phyloP scores from a whole-genome alignment of 208 protist species.

The Leishmania guyanensis region DNA sequence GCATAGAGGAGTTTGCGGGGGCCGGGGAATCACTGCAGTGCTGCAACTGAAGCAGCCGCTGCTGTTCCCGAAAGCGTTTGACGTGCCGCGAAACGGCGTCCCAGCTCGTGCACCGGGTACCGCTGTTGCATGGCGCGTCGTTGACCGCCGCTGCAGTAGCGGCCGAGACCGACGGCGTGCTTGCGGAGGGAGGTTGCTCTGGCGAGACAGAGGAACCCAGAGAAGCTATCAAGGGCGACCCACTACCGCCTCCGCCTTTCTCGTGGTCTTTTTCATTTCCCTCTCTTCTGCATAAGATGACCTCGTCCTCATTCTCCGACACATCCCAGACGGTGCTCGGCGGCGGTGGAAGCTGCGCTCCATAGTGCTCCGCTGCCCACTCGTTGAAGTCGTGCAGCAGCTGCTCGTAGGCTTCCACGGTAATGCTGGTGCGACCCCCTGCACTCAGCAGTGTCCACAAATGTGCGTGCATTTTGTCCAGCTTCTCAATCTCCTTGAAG shows the following conservation, averaged over 20 bases:
- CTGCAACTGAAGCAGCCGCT: neutral
- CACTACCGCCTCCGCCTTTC: neutral
- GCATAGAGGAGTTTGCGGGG: neutral
- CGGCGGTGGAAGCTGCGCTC: constrained; percentile 17
- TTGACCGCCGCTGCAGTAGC: neutral
- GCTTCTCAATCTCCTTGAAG: constrained; percentile 76
- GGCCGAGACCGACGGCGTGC: neutral
- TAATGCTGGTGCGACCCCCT: constrained; percentile 49
- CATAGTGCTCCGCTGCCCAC: constrained; percentile 27
- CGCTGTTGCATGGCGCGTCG: neutral
- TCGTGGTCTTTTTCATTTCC: neutral
- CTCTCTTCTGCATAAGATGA: neutral
- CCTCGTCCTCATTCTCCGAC: constrained; percentile 16
- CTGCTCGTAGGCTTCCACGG: constrained; percentile 59
- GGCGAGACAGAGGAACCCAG: neutral
- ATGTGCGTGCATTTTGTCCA: constrained; percentile 76
- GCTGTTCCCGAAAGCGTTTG: constrained; percentile 17
- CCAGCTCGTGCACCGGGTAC: constrained; percentile 13
- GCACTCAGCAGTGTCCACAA: constrained; percentile 70
- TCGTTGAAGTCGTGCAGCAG: constrained; percentile 55
- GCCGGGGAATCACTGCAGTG: neutral
- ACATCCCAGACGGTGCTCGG: constrained; percentile 18
- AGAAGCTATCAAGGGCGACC: neutral
- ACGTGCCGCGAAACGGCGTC: constrained; percentile 12
- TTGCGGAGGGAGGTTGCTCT: neutral